A percentile compares a stretch with the other conserved stretches of the same genome.
Conservation (phyloP, 2,329 filamentous ascomycete species). For the Cadophora sp. region DNA sequence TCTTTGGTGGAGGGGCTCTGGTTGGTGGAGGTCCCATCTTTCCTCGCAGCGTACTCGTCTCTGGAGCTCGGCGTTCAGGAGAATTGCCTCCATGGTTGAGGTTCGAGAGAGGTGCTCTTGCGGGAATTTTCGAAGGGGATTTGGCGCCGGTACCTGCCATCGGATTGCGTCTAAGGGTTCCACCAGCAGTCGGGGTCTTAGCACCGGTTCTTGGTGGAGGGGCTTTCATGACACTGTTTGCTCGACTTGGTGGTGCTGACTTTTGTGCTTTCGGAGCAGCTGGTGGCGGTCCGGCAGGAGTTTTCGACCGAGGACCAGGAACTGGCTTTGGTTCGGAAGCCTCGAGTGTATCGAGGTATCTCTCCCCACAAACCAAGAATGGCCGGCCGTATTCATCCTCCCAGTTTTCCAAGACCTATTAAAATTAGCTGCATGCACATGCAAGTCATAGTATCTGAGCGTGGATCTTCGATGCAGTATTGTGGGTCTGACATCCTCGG, state of each 20-base stretch:
- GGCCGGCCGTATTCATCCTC: slow-evolving; percentile 94
- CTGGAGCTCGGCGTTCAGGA: slow-evolving; percentile 67
- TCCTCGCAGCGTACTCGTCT: slow-evolving; percentile 44
- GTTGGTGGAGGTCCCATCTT: slow-evolving; percentile 60
- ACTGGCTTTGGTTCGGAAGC: slow-evolving; percentile 63
- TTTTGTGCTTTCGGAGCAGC: slow-evolving; percentile 46
- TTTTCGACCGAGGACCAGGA: slow-evolving; percentile 74
- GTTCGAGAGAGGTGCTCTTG: slow-evolving; percentile 72
- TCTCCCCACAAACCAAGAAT: slow-evolving; percentile 90
- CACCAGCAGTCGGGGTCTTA: slow-evolving; percentile 62
- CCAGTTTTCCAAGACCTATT: slow-evolving; percentile 73
- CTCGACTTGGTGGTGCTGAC: slow-evolving; percentile 39
- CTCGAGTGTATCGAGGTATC: slow-evolving; percentile 87
- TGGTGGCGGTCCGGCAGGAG: slow-evolving; percentile 69
- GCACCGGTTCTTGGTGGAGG: slow-evolving; percentile 42
- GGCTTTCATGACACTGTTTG: slow-evolving; percentile 40
- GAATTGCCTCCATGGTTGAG: slow-evolving; percentile 79
- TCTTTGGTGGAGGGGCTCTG: slow-evolving; percentile 84
- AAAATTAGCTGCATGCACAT: slow-evolving; percentile 17
- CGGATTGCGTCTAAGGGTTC: slow-evolving; percentile 44
- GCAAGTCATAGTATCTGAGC: slow-evolving; percentile 15
- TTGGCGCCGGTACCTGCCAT: slow-evolving; percentile 41
- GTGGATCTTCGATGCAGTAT: slow-evolving; percentile 15
- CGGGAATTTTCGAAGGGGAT: slow-evolving; percentile 74
- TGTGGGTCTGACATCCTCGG: neutral